phyloP scores from a whole-genome alignment of 768 basidiomycete genomes.

The Naganishia randhawae region DNA sequence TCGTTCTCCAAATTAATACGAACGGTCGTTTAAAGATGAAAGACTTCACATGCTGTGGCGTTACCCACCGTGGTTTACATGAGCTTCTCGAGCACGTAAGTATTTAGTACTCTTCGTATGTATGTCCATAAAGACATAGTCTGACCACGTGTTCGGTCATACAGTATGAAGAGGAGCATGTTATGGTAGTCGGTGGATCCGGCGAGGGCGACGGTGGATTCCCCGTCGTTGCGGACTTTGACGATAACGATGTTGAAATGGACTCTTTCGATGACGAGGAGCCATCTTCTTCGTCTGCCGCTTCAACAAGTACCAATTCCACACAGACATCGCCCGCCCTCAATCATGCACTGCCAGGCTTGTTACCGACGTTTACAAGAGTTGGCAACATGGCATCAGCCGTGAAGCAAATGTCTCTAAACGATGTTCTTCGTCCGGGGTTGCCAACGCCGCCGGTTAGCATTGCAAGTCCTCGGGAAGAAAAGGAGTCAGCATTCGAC shows the following conservation, averaged over 20 bases:
- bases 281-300: constrained; percentile 41
- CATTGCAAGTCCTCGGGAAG: constrained; percentile 10
- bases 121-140: not conserved
- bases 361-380: constrained; percentile 13
- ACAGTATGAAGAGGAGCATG: constrained; percentile 32
- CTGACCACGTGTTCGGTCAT: not conserved
- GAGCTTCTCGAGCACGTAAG: constrained; percentile 47
- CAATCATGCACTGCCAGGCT: constrained; percentile 22
- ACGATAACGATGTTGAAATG: constrained; percentile 31
- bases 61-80: constrained; percentile 41
- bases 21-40: constrained; percentile 19
- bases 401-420: constrained; percentile 20
- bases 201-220: constrained; percentile 24
- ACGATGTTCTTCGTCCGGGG: not conserved
- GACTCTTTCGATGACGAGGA: constrained; percentile 32
- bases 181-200: constrained; percentile 29
- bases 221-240: constrained; percentile 21
- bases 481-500: constrained; percentile 28
- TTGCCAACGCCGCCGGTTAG: constrained; percentile 4
- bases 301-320: constrained; percentile 28
- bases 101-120: not conserved
- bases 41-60: constrained; percentile 41
- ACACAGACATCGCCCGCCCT: constrained; percentile 23
- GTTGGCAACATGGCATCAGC: constrained; percentile 23
- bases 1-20: not conserved